Percentiles rank a stretch among this genome's conserved stretches.
These are phyloP conservation scores for Cyclostephanos invisitatus DNA, from an alignment of 108 stramenopile genomes.

Conservation along the genomic window DNA sequence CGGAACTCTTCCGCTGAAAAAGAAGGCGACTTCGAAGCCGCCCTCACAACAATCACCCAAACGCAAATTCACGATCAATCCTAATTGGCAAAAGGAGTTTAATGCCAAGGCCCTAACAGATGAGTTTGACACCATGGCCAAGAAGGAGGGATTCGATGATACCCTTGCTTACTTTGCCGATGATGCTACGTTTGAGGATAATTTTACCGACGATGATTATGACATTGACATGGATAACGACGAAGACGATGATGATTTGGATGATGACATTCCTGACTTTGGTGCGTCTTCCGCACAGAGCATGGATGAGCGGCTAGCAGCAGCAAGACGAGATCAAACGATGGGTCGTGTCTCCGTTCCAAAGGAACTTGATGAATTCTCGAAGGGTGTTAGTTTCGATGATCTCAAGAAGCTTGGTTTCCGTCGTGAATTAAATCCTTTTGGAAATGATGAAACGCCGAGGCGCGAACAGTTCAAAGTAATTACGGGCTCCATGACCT, in stretches of 20 bases:
- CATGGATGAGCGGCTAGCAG: constrained; percentile 54
- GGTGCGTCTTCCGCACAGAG: constrained; percentile 42
- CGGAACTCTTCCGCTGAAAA: neutral
- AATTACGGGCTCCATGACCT: constrained; percentile 78
- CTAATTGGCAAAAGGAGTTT: constrained; percentile 52
- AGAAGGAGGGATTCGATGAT: constrained; percentile 83
- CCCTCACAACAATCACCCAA: constrained; percentile 24
- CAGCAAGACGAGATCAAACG: constrained; percentile 49
- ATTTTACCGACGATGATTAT: constrained; percentile 60
- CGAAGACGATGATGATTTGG: constrained; percentile 40
- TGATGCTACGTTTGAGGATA: constrained; percentile 76
- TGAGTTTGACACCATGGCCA: constrained; percentile 86
- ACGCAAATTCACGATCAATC: constrained; percentile 49
- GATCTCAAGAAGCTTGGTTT: constrained; percentile 70
- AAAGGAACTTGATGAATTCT: constrained; percentile 55
- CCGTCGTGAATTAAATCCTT: constrained; percentile 73
- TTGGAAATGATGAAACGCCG: constrained; percentile 80
- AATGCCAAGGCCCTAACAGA: constrained; percentile 46
- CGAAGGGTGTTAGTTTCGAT: constrained; percentile 54
- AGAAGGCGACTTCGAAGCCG: constrained; percentile 13
- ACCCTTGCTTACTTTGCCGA: constrained; percentile 59
- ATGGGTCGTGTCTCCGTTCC: constrained; percentile 60
- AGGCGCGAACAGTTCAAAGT: constrained; percentile 64
- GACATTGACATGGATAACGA: constrained; percentile 35
- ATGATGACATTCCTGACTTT: constrained; percentile 47